Base-by-base conservation (phyloP, 2,329 filamentous ascomycete genomes). In the Sporothrix variecibatus region DNA sequence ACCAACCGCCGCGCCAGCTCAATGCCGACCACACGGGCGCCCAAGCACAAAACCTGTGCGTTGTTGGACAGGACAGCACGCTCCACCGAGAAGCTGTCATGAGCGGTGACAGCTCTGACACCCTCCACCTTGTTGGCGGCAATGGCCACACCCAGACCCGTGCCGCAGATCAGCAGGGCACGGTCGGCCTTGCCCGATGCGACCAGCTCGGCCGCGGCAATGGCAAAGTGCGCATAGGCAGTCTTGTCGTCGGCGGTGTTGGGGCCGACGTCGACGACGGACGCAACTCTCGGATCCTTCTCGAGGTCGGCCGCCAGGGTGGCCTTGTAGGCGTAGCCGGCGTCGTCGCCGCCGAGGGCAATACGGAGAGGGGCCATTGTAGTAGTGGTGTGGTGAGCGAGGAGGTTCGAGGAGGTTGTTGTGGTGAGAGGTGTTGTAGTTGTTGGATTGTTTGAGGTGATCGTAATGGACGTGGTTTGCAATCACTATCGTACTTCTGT, bases 31-130 rank as follows among this genome's bases (percentile, higher is more conserved):
- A 97, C 94, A 28, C 94, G 85, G 87, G 96, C 92, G 0, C 94
- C 94, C 86, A 97, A 91, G 81, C 94, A 97, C 75, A 97, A 84
- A 40, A 97, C 93, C 83, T 97, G 94, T 2, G 93, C 93, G 81
- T 97, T 91, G 82, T 96, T 97, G 84, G 92, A 94, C 79, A 95
- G 83, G 11, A 97, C 88, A 23, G 92, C 90, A 69, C 93, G 85
- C 86, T 97, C 94, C 6, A 97, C 93, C 73, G 88, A 91, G 85
- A 95, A 97, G 77, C 90, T 91, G 81, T 97, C 94, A 81, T 97
- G 94, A 0, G 94, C 94, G 5, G 94, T 97, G n/a, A 97, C 94
- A 20, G 94, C 94, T 26, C 94, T 87, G 75, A 97, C 90, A 5
- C 94, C 94, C 73, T 90, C 91, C 76, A 97, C 90, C 82, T 97